Base-by-base conservation (phyloP, 2,329 filamentous ascomycete species). In the Epicoccum sorghinum region DNA sequence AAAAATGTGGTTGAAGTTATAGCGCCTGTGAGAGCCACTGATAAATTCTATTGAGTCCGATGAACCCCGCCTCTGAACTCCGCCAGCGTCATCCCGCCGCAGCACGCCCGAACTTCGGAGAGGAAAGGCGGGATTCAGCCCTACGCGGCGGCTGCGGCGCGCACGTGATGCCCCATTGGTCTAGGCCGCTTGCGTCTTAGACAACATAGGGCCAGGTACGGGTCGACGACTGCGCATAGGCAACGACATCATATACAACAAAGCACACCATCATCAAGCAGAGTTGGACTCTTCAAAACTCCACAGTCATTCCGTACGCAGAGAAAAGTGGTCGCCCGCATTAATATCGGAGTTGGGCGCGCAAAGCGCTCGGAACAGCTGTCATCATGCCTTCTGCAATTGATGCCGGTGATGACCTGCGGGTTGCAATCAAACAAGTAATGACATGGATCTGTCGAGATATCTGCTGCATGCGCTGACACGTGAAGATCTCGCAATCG, bases 401-500 rank as follows among this genome's bases (percentile, higher is more conserved):
- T 49, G 78, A 81, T 59, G 73, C 74, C 25, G 72, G 77, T 42
- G 79, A 82, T 71, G 79, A 81, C 65, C 68, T 81, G 41, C 77
- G 75, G 47, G 66, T 75, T 44, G 77, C 79, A 18, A 79, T 80
- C 46, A 79, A 81, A 68, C 79, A 81, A 75, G 79, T 82, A 73
- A 57, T 70, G 55, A 25, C 24, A 32, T 9, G 27, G 9, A 9
- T 9, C 27, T 29, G 27, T 9, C 6, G 6, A 9, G 27, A 29
- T 9, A 7, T 29, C 27, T 29, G 27, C 27, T 29, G 27, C 4
- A 14, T 33, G 18, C 23, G 33, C 41, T 9, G 13, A 39, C 12
- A 14, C 23, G 22, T 6, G 7, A 71, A 99, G 91, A 96, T 98
- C 64, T 93, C 97, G 58, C 86, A 96, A 65, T 92, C 93, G 2